Conservation (phyloP, 495 filamentous ascomycete genomes). For the Ascobolus immersus region DNA sequence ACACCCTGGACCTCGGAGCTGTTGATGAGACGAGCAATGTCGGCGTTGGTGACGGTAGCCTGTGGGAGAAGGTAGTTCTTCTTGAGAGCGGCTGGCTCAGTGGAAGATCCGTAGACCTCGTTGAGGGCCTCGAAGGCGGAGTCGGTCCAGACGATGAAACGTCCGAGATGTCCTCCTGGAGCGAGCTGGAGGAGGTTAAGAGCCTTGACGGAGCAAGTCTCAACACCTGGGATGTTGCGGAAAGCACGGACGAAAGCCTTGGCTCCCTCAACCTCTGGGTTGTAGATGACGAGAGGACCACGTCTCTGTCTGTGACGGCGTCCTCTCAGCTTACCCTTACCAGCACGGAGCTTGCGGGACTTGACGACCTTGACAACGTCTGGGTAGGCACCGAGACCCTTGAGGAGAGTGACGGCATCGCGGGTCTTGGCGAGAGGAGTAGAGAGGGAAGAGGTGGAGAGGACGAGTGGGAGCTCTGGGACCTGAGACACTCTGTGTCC, state of each 20-base stretch:
- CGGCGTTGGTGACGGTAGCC: constrained; percentile 67
- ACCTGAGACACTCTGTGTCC: constrained; percentile 83
- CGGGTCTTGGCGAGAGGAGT: constrained; percentile 66
- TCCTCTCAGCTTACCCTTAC: constrained; percentile 90
- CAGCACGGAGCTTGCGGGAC: constrained; percentile 81
- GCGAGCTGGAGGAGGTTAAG: constrained; percentile 98
- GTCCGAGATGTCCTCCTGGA: constrained; percentile 92
- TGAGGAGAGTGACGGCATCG: constrained; percentile 59
- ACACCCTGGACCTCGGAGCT: constrained; percentile 91
- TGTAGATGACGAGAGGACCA: constrained; percentile 88
- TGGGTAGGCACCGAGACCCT: constrained; percentile 64
- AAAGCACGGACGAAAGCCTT: constrained; percentile 75
- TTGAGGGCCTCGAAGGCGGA: constrained; percentile 88
- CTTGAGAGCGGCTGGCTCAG: constrained; percentile 64
- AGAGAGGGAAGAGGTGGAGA: constrained; percentile 69
- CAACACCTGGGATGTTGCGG: constrained; percentile 95
- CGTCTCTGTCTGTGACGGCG: constrained; percentile 92
- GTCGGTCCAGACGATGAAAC: constrained; percentile 97
- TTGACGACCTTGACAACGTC: constrained; percentile 84
- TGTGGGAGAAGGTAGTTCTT: constrained; percentile 92
- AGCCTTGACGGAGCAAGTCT: constrained; percentile 80
- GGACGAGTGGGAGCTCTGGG: constrained; percentile 86
- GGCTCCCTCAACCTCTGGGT: constrained; percentile 60
- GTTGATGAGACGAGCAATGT: constrained; percentile 93
- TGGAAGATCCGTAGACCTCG: constrained; percentile 80